Percentiles rank a stretch among this genome's conserved stretches.
Evolutionary conservation across 1,139 yeast species (phyloP).

Genomic region (Sugiyamaella castrensis): DNA sequence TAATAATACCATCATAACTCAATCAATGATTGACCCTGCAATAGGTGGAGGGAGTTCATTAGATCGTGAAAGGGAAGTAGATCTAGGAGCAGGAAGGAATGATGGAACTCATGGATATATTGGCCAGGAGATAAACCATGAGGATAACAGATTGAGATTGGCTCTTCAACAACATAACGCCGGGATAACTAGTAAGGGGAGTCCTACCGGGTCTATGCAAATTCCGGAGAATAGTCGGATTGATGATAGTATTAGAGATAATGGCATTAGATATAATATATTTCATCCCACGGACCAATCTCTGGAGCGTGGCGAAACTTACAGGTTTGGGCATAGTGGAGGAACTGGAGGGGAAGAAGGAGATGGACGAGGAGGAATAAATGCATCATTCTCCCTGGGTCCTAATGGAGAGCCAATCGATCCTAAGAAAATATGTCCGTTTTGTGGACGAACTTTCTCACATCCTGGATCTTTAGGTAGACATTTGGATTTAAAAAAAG

Average conservation of each 20-base stretch:
- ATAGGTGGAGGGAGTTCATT: background rate
- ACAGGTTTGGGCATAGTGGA: background rate
- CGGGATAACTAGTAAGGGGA: background rate
- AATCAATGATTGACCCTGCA: conserved; percentile 9
- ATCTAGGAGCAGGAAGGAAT: background rate
- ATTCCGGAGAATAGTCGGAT: background rate
- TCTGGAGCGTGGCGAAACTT: background rate
- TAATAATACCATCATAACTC: background rate
- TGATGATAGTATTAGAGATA: background rate
- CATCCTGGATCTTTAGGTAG: conserved; percentile 55
- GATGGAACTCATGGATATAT: background rate
- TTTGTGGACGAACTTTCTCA: conserved; percentile 48
- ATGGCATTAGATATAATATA: background rate
- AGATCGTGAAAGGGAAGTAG: too few species aligned
- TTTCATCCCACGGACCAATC: background rate
- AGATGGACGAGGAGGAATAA: background rate
- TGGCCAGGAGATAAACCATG: too few species aligned
- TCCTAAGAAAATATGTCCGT: conserved; percentile 45
- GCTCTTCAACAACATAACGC: conserved; percentile 11
- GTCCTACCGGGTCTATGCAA: background rate
- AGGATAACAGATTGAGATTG: background rate
- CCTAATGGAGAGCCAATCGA: conserved; percentile 17
- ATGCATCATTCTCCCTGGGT: conserved; percentile 6
- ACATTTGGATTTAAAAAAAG: conserved; percentile 49
- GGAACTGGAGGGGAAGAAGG: background rate